Percentiles rank a stretch among this genome's conserved stretches.
These are phyloP conservation scores for Solanum sitiens DNA, from an alignment of 257 asterid genomes.

Conservation along the genomic window DNA sequence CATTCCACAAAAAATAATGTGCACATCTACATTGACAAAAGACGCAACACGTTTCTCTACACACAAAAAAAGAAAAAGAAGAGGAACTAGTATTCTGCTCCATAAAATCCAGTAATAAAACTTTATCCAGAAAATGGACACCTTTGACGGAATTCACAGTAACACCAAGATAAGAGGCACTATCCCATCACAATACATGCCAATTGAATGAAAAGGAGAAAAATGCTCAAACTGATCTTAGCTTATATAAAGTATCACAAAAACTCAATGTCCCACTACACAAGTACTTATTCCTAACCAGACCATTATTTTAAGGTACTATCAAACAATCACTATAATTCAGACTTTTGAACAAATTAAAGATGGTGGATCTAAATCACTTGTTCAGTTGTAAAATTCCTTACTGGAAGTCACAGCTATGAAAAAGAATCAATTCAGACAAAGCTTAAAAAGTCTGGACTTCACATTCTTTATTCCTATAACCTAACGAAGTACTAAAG, in stretches of 20 bases:
- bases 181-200: background rate
- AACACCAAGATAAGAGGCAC: background rate
- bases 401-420: background rate
- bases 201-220: background rate
- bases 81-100: background rate
- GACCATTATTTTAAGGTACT: background rate
- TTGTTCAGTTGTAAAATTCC: background rate
- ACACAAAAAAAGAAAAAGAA: background rate
- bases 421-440: background rate
- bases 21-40: background rate
- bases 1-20: background rate
- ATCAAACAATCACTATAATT: background rate
- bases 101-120: background rate
- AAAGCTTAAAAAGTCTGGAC: background rate
- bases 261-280: background rate
- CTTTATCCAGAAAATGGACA: background rate
- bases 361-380: background rate
- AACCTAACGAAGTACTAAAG: background rate
- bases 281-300: background rate
- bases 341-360: background rate
- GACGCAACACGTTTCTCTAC: background rate
- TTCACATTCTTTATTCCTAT: background rate
- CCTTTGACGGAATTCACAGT: background rate
- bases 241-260: background rate
- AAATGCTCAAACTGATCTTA: background rate